Evolutionary conservation across 2,329 filamentous ascomycete species (phyloP), one percentile per base, ranked within the genome.

Genomic region (Pestalotiopsis sp.): DNA sequence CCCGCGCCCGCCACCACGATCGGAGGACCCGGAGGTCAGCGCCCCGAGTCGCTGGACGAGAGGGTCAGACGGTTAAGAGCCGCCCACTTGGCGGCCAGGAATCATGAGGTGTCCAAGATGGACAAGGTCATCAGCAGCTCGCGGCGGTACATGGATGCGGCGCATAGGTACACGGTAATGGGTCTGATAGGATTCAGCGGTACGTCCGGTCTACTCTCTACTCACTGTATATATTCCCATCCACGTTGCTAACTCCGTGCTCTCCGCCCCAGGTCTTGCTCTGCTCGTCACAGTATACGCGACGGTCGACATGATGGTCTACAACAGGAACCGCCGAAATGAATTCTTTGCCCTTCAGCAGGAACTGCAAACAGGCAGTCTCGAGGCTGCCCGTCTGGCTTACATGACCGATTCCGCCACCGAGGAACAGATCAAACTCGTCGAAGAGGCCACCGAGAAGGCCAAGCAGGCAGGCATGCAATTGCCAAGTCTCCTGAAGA

Each of bases 21-120:
- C 27, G 57, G 57, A 38, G 75, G 9, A 68, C 70, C 58, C 69
- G 69, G 77, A 70, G 73, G 78, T 66, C 75, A 68, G 79, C 66
- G 66, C 14, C 71, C 82, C 71, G 91, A 93, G 81, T 91, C 90
- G 1, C 87, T 91, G 64, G 88, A 90, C 78, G 87, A 93, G 81
- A 89, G 90, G 74, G 91, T 93, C 45, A 86, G 88, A 71, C 86
- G 91, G 70, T 82, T 93, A 75, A 86, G 91, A 66, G 89, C 90
- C 60, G 90, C 91, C 70, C 90, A 92, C 77, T 84, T 89, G 69
- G 89, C 89, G n/a, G 89, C 90, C 60, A 88, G 88, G 79, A 84
- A 86, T 73, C 87, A 89, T 25, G 81, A 86, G 75, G 78, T 87
- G 61, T 89, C 87, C 71, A 80, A 77, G 69, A 79, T 87, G 68